Base-by-base conservation (phyloP, 306 rosid genomes). In the Lathyrus aphaca region DNA sequence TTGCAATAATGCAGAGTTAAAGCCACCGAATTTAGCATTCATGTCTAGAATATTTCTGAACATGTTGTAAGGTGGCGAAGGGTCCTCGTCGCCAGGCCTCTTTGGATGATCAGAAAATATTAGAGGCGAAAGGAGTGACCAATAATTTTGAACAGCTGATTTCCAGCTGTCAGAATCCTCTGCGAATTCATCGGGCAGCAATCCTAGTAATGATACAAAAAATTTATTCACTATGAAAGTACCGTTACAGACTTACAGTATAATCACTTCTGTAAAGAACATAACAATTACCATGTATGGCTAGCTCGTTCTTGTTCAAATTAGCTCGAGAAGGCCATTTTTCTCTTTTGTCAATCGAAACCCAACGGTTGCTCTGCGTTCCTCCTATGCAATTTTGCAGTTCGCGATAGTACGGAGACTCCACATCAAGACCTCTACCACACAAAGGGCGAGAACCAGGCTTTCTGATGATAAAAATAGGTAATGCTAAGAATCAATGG, bases 321-420 rank as follows among this genome's bases (percentile, higher is more conserved):
- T 75, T 82, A 56, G 88, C 82, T 51, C 88, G 86, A 12, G 89
- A 91, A 78, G 98, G 97, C 97, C 96, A 94, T 55, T 79, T 55
- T 49, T 69, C 81, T 68, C 86, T 78, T 60, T 81, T 76, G 29
- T 88, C 84, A 78, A 94, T 87, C 57, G 98, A 80, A 84, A 85
- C 53, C 98, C 98, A 90, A 10, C 96, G 81, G 53, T 66, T 86
- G 81, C 79, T 87, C 58, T 86, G 95, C 10, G 80, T 88, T 81
- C 99, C 99, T 44, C 89, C 96, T 8, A 94, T 87, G 87, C 97
- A 94, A 69, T 82, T 75, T 82, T 86, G 91, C 72, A 94, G 88
- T 27, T 89, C 87, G 79, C 88, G 85, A 73, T 94, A 85, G 64
- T 85, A 81, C 18, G 97, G 97, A 78, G 95, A 50, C 84, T 91